Conservation (phyloP, 768 basidiomycete species). For the Termitomyces sp. region DNA sequence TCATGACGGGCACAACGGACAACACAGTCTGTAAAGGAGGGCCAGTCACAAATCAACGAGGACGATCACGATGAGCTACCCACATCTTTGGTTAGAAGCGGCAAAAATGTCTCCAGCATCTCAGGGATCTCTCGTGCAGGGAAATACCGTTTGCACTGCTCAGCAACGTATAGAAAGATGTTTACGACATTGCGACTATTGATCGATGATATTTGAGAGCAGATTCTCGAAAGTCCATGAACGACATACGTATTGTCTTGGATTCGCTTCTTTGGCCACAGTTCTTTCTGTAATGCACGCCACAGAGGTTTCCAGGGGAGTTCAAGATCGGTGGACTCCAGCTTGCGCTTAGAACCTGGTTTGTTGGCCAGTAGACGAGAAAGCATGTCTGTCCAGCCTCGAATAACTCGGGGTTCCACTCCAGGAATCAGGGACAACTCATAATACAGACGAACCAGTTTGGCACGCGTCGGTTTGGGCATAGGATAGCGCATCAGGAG, state of each 20-base stretch:
- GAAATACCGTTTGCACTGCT: constrained; percentile 71
- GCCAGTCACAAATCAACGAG: background rate
- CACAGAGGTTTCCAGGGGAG: constrained; percentile 80
- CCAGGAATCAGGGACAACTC: constrained; percentile 78
- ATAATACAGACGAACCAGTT: constrained; percentile 74
- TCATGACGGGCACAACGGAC: constrained; percentile 72
- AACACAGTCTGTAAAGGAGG: constrained; percentile 50
- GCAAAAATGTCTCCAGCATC: constrained; percentile 73
- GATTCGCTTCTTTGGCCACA: constrained; percentile 69
- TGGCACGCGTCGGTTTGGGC: constrained; percentile 63
- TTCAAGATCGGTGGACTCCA: constrained; percentile 64
- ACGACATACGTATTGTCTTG: constrained; percentile 54
- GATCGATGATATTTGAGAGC: constrained; percentile 2
- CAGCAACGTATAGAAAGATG: constrained; percentile 71
- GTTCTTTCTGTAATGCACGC: constrained; percentile 67
- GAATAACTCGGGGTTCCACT: constrained; percentile 66
- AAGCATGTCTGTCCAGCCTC: constrained; percentile 79
- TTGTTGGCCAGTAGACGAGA: constrained; percentile 68
- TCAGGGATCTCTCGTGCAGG: constrained; percentile 58
- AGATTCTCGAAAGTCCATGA: constrained; percentile 2
- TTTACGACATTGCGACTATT: constrained; percentile 66
- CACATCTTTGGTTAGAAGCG: constrained; percentile 70
- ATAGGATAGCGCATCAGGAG: constrained; percentile 80
- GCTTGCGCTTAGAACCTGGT: constrained; percentile 60
- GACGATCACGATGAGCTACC: constrained; percentile 22